These are phyloP conservation scores for Colletotrichum sp. DNA, from an alignment of 2,329 filamentous ascomycete species.

Conservation along the genomic window DNA sequence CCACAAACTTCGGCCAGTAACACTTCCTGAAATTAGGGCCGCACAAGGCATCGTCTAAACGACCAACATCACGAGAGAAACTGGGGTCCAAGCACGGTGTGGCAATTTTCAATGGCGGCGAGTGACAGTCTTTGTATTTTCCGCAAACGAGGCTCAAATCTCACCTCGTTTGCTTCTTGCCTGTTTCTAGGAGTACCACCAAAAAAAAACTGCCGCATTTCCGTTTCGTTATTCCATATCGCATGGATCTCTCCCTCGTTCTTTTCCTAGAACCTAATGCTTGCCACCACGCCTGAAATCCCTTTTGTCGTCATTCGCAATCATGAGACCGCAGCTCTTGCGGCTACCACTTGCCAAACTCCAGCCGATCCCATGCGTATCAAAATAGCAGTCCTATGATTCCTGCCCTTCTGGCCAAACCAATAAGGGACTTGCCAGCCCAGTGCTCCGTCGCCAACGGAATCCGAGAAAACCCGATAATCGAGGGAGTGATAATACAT, in stretches of 20 bases:
- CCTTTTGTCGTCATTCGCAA: conserved; percentile 11
- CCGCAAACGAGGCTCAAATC: neutral
- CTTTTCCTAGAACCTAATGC: conserved; percentile 12
- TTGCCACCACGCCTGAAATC: conserved; percentile 9
- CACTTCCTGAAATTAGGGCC: neutral
- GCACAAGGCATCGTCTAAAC: neutral
- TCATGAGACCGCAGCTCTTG: conserved; percentile 14
- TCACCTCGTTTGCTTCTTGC: neutral
- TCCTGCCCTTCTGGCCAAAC: conserved; percentile 15
- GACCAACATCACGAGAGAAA: neutral
- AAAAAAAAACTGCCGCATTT: neutral
- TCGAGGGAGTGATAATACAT: conserved; percentile 18
- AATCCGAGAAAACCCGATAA: conserved; percentile 18
- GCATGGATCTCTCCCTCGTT: neutral
- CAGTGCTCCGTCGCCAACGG: conserved; percentile 14
- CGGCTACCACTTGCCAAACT: conserved; percentile 20
- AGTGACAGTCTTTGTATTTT: neutral
- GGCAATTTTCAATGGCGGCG: neutral
- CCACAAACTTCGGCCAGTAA: neutral
- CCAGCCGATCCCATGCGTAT: conserved; percentile 20
- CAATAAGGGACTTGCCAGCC: conserved; percentile 6
- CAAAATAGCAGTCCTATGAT: conserved; percentile 19
- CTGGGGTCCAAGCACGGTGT: neutral
- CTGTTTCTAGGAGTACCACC: neutral
- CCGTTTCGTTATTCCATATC: neutral